A percentile compares a stretch with the other conserved stretches of the same genome.
These are phyloP conservation scores for Russula dissimulans DNA, from an alignment of 768 basidiomycete genomes.

Conservation along the genomic window DNA sequence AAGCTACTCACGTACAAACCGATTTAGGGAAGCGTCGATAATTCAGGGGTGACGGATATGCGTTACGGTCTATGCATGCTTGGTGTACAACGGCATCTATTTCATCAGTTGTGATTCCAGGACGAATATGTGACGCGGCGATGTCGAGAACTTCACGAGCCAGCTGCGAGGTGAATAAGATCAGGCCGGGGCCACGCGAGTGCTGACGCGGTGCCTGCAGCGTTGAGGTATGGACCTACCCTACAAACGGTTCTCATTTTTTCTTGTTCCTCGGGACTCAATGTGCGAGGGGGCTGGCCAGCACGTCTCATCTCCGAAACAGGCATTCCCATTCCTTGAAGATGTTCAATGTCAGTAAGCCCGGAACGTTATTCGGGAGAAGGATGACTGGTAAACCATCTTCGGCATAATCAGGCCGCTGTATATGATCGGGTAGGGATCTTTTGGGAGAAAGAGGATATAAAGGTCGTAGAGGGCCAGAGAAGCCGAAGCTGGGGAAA, in stretches of 20 bases:
- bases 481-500: conserved; percentile 66
- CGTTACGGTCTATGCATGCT: conserved; percentile 79
- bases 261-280: conserved; percentile 68
- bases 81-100: conserved; percentile 91
- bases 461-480: conserved; percentile 68
- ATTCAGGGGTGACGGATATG: conserved; percentile 91
- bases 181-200: conserved; percentile 1
- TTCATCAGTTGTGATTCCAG: conserved; percentile 95
- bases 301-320: conserved; percentile 45
- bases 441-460: conserved; percentile 84
- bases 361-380: not conserved
- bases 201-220: not conserved
- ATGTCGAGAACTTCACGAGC: conserved; percentile 89
- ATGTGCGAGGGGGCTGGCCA: conserved; percentile 55
- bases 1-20: conserved; percentile 74
- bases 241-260: conserved; percentile 83
- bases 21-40: conserved; percentile 93
- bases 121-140: conserved; percentile 73
- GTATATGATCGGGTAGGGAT: conserved; percentile 72
- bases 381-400: conserved; percentile 36
- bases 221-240: conserved; percentile 36
- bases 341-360: conserved; percentile 15
- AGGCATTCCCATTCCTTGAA: conserved; percentile 50
- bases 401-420: conserved; percentile 80
- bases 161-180: conserved; percentile 40